Percentiles rank a stretch among this genome's conserved stretches.
These are phyloP conservation scores for Hylodesmum podocarpum DNA, from an alignment of 306 rosid genomes.

Conservation along the genomic window DNA sequence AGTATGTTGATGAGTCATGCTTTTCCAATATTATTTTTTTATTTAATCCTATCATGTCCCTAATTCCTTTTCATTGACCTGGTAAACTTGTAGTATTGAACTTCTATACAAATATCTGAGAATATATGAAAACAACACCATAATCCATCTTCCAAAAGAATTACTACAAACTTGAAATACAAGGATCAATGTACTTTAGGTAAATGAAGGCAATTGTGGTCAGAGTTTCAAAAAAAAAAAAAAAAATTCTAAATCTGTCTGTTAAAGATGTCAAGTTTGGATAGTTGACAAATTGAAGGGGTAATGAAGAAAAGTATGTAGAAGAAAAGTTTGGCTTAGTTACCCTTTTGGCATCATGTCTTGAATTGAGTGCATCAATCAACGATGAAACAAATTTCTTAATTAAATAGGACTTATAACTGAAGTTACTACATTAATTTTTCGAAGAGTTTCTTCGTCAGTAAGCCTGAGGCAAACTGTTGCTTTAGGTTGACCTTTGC, in stretches of 20 bases:
- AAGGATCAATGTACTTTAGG: background rate
- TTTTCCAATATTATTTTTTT: background rate
- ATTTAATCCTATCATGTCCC: constrained; percentile 3
- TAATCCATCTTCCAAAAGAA: background rate
- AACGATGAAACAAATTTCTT: background rate
- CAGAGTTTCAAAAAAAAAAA: background rate
- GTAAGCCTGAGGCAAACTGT: background rate
- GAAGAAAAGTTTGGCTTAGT: background rate
- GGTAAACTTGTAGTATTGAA: constrained; percentile 8
- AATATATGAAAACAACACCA: constrained; percentile 4
- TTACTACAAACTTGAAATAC: background rate
- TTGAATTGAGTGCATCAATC: background rate
- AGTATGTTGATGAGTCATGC: background rate
- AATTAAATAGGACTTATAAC: background rate
- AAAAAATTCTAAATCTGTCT: background rate
- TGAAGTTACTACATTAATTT: background rate
- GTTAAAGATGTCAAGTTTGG: background rate
- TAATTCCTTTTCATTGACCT: constrained; percentile 4
- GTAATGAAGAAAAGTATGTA: background rate
- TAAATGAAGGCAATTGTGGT: constrained; percentile 14
- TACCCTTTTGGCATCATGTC: background rate
- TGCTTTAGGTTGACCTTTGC: constrained; percentile 9
- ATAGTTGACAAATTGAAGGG: background rate
- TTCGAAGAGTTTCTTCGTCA: background rate
- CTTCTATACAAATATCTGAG: constrained; percentile 18